Evolutionary conservation across 2,329 filamentous ascomycete genomes (phyloP), one percentile per base, ranked within the genome.

Genomic region (Alternaria atra): DNA sequence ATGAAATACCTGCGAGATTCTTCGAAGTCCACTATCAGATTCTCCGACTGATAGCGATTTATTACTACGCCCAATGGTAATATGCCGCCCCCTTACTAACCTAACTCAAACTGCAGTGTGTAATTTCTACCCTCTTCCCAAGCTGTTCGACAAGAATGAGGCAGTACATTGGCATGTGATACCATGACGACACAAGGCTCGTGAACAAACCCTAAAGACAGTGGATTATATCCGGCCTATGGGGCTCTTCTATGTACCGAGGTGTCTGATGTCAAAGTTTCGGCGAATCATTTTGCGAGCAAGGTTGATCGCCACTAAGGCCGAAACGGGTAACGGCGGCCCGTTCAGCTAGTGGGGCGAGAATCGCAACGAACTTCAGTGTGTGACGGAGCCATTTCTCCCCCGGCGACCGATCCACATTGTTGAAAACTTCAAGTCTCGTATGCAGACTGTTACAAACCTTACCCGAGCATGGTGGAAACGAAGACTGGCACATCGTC

Each of bases 391-490:
- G 43, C 51, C 43, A 58, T 50, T 42, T 62, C 55, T 57, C 43
- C 29, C 42, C 66, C 66, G 61, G 46, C 32, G 59, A 52, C 61
- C 66, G 59, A 67, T 55, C 55, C 59, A 60, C 60, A 53, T 52
- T 39, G 57, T 58, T 50, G 52, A 60, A 65, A 63, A 61, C 50
- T 60, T 64, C 43, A 15, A 58, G 53, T 52, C 53, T 30, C 39
- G 35, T 47, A 58, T 55, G 58, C 29, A 64, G 65, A 53, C 52
- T 52, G 25, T 46, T 29, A 53, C 32, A 55, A 39, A 50, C 32
- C 30, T 39, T 43, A 15, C 40, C 29, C 44, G 63, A 65, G 56
- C 43, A 76, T 76, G 74, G 65, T 65, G 20, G 73, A 77, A 44
- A 62, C 70, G 39, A 69, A 68, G 29, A 42, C 64, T 20, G 53